Evolutionary conservation across 306 rosid genomes (phyloP), one percentile per base, ranked within the genome.

Genomic region (Sechiopsis laciniata): DNA sequence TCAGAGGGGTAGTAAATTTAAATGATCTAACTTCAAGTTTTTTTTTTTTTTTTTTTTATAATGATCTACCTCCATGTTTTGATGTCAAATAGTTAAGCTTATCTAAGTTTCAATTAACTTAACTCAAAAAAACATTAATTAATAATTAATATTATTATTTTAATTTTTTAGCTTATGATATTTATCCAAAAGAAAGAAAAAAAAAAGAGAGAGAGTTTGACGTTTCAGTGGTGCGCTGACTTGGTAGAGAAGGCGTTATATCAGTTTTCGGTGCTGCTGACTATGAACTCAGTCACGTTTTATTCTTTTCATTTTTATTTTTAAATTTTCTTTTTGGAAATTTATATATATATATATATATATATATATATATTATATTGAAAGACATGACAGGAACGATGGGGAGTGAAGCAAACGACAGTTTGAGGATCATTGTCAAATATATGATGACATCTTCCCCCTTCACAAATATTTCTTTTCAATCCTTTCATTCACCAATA

Each of bases 391-490:
- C 54, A 66, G 7, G 54, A 42, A 42, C 17, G 72, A 42, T 66
- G 26, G 15, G 51, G 52, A 40, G 13, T 64, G 51, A 64, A 64
- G 40, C 0, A 64, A 40, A 29, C 42, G 72, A 66, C 54, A 42
- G 55, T 66, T 66, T 42, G 54, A 20, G 45, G 32, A 66, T 66
- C 54, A 29, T 17, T 66, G 50, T 66, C 72, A 66, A 21, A 37
- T 40, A 59, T 26, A 1, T 12, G 1, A 17, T 42, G 24, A 42
- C 29, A n/a, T 11, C 32, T n/a, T 12, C 71, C 26, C 52, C 52
- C 24, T 61, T 5, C 20, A 26, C 67, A 6, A 2, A 26, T 26
- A 26, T 29, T 61, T 61, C 52, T 9, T 64, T 40, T 64, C 71
- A 37, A 8, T 64, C 46, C 51, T 64, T 61, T 64, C 71, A 35